Conservation (phyloP, 805 yeast genomes). For the Peterozyma toletana region DNA sequence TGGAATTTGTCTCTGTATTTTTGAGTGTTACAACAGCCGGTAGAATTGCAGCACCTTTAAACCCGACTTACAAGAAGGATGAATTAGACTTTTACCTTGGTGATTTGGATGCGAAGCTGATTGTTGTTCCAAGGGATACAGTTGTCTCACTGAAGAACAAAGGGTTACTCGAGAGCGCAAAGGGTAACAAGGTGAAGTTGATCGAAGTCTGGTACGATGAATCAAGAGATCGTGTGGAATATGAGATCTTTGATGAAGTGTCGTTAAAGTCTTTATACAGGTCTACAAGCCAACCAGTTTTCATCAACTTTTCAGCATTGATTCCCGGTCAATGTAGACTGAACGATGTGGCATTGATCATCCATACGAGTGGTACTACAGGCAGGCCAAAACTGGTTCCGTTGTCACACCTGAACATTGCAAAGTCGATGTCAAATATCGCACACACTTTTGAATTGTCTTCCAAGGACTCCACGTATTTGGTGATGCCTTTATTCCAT, state of each 20-base stretch:
- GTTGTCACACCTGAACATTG: constrained; percentile 55
- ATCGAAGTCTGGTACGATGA: constrained; percentile 45
- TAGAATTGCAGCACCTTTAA: constrained; percentile 62
- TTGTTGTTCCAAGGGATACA: constrained; percentile 51
- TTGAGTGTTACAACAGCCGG: constrained; percentile 50
- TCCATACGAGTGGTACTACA: constrained; percentile 73
- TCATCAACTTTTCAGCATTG: constrained; percentile 17
- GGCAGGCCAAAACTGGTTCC: constrained; percentile 76
- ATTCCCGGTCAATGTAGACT: constrained; percentile 38
- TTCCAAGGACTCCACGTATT: constrained; percentile 42
- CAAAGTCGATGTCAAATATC: constrained; percentile 53
- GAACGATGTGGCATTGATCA: constrained; percentile 52
- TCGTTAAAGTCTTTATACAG: constrained; percentile 10
- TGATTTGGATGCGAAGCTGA: constrained; percentile 50
- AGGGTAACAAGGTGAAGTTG: constrained; percentile 35
- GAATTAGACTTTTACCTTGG: constrained; percentile 62
- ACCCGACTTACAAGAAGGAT: constrained; percentile 49
- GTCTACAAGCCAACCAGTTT: constrained; percentile 21
- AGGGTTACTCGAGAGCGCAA: constrained; percentile 45
- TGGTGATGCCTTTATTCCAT: constrained; percentile 75
- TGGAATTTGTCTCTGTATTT: constrained; percentile 52
- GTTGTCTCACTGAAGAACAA: constrained; percentile 19
- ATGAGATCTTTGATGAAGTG: constrained; percentile 15
- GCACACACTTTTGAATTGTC: constrained; percentile 47
- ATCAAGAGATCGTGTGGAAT: constrained; percentile 34